Evolutionary conservation across 202 grass and related monocot genomes (phyloP).

Genomic region (Panicum hallii): DNA sequence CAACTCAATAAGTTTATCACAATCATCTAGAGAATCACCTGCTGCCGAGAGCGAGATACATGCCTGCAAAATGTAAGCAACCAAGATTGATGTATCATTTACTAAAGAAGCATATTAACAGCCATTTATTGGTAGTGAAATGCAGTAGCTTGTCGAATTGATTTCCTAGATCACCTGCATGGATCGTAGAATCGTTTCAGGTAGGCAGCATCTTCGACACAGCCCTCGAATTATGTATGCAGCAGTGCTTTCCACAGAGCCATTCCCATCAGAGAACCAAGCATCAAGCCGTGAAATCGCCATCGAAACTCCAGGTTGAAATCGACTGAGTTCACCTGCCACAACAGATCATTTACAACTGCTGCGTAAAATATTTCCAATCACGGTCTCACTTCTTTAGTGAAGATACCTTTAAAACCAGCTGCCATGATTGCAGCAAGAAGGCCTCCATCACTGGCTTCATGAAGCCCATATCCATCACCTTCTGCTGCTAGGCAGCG

Average conservation of each 20-base stretch:
- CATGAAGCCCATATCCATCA: slow-evolving; percentile 86
- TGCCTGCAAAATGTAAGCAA: slow-evolving; percentile 55
- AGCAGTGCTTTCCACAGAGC: slow-evolving; percentile 62
- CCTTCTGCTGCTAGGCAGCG: slow-evolving; percentile 74
- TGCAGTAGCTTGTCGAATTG: not conserved
- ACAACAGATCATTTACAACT: slow-evolving; percentile 28
- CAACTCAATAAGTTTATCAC: slow-evolving; percentile 74
- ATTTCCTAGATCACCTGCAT: slow-evolving; percentile 72
- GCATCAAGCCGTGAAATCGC: slow-evolving; percentile 96
- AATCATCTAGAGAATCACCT: slow-evolving; percentile 64
- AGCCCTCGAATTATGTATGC: slow-evolving; percentile 83
- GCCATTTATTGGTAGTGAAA: not conserved
- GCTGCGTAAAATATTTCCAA: slow-evolving; percentile 18
- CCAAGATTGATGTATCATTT: not conserved
- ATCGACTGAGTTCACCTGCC: slow-evolving; percentile 87
- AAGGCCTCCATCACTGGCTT: slow-evolving; percentile 89
- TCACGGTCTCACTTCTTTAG: not conserved
- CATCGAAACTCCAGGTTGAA: slow-evolving; percentile 92
- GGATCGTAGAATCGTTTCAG: slow-evolving; percentile 89
- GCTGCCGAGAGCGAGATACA: slow-evolving; percentile 74
- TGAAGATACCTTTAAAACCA: slow-evolving; percentile 84
- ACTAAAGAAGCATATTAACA: not conserved
- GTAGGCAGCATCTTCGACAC: slow-evolving; percentile 84
- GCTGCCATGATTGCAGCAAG: slow-evolving; percentile 83
- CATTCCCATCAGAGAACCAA: slow-evolving; percentile 84